Evolutionary conservation across 2,329 filamentous ascomycete genomes (phyloP), one percentile per base, ranked within the genome.

Genomic region (Monosporascus sp.): DNA sequence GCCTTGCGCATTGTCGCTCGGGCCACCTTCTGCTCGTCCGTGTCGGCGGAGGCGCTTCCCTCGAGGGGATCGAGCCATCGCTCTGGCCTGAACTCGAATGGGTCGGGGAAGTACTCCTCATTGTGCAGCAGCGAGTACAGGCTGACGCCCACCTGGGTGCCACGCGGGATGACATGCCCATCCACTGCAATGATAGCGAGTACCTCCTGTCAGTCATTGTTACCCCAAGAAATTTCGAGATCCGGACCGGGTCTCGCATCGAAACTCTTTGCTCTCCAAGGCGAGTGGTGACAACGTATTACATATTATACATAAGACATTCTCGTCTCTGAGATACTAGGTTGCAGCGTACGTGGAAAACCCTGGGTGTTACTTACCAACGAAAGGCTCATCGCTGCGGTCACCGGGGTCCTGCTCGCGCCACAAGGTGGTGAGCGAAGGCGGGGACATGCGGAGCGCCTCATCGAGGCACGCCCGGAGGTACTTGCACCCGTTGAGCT

Each of bases 21-120:
- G 25, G 25, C 25, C 7, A 2, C 25, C 25, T 27, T 8, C 25
- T 27, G 25, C 25, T 27, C 25, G 25, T 27, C 25, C 7, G 25
- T 27, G 25, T 27, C 6, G 25, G 25, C 25, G 7, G 25, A 27
- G 25, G 7, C 59, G 39, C 55, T 49, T 58, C 58, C 25, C 7
- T 24, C 41, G 1, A 45, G 24, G 35, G n/a, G 51, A 20, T 37
- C 54, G 20, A 43, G 50, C 61, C 60, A 63, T 14, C 61, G 52
- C 14, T 63, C 61, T 0, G 60, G 61, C 9, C 38, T 7, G 48
- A 57, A 59, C 5, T 7, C 14, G 37, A 52, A 57, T 2, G 55
- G 46, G 3, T 57, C 45, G 2, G 49, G 47, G 41, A 57, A 57
- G 24, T 52, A 57, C 15, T 48, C 43, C 18, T 48, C 55, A 37